A percentile compares a stretch with the other conserved stretches of the same genome.
Conservation (phyloP, 768 basidiomycete species). For the Mycena alexandri region DNA sequence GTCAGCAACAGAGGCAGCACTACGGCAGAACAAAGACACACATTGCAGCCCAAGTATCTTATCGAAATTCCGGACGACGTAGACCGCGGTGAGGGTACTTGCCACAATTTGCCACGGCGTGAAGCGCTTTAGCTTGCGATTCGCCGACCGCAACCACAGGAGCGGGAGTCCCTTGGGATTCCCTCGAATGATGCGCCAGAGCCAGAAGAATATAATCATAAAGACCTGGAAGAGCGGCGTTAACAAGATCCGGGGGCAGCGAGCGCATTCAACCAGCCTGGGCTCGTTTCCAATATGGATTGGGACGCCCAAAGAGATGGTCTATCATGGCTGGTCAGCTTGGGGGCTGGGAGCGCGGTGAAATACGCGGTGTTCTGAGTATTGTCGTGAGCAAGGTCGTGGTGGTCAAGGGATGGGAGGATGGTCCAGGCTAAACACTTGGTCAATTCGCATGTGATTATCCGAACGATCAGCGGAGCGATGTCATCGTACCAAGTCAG, state of each 20-base stretch:
- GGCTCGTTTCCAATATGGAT: slow-evolving; percentile 88
- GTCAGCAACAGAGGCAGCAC: slow-evolving; percentile 19
- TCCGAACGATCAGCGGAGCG: too few relatives aligned
- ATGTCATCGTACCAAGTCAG: too few relatives aligned
- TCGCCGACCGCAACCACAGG: slow-evolving; percentile 71
- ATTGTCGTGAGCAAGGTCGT: too few relatives aligned
- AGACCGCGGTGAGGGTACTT: slow-evolving; percentile 86
- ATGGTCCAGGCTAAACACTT: neutral
- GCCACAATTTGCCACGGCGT: slow-evolving; percentile 97
- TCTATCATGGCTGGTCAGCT: slow-evolving; percentile 79
- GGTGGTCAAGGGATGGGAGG: too few relatives aligned
- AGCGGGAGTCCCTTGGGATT: slow-evolving; percentile 73
- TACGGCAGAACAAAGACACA: slow-evolving; percentile 51
- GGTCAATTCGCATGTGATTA: slow-evolving; percentile 20
- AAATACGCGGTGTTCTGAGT: neutral
- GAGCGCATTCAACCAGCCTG: slow-evolving; percentile 63
- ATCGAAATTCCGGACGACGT: slow-evolving; percentile 87
- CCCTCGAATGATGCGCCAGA: slow-evolving; percentile 81
- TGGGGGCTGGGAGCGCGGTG: neutral
- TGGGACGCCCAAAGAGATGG: slow-evolving; percentile 90
- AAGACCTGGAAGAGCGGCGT: slow-evolving; percentile 72
- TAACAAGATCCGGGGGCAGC: slow-evolving; percentile 6
- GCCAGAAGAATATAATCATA: slow-evolving; percentile 92
- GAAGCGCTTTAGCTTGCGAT: slow-evolving; percentile 76
- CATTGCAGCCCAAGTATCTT: slow-evolving; percentile 86